phyloP scores from a whole-genome alignment of 2,329 filamentous ascomycete species.

The Westerdykella ornata region DNA sequence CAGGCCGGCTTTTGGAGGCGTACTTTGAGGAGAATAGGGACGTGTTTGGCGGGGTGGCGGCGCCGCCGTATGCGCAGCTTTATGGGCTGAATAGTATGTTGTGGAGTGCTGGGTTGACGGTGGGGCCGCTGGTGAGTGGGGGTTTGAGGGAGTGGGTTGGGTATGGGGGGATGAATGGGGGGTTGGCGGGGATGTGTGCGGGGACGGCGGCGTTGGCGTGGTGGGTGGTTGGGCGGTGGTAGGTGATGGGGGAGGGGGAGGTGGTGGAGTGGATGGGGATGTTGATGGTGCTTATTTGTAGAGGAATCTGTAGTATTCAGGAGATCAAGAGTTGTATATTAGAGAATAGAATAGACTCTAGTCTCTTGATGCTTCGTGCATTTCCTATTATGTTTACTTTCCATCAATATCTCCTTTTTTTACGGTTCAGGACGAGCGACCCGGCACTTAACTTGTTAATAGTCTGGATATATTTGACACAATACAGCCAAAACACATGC shows the following conservation, averaged over 20 bases:
- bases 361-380: not conserved
- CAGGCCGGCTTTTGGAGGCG: constrained; percentile 49
- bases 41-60: constrained; percentile 46
- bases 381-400: too few species aligned
- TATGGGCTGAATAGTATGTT: constrained; percentile 60
- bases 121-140: constrained; percentile 55
- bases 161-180: constrained; percentile 53
- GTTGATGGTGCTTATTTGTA: too few species aligned
- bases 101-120: constrained; percentile 53
- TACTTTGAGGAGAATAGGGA: constrained; percentile 51
- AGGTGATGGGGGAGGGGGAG: not conserved
- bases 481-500: too few species aligned
- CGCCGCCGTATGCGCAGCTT: constrained; percentile 58
- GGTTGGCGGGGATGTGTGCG: constrained; percentile 43
- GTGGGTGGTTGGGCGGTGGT: constrained; percentile 39
- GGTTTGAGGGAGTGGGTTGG: constrained; percentile 47
- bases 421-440: too few species aligned
- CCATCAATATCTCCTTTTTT: too few species aligned
- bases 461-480: too few species aligned
- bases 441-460: too few species aligned
- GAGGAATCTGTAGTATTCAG: too few species aligned
- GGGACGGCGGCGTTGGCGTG: constrained; percentile 42
- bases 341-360: not conserved
- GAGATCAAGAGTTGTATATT: too few species aligned
- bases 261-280: not conserved